Evolutionary conservation across 352 stramenopile species (phyloP), one percentile per base, ranked within the genome.

Genomic region (Phytophthora melonis): DNA sequence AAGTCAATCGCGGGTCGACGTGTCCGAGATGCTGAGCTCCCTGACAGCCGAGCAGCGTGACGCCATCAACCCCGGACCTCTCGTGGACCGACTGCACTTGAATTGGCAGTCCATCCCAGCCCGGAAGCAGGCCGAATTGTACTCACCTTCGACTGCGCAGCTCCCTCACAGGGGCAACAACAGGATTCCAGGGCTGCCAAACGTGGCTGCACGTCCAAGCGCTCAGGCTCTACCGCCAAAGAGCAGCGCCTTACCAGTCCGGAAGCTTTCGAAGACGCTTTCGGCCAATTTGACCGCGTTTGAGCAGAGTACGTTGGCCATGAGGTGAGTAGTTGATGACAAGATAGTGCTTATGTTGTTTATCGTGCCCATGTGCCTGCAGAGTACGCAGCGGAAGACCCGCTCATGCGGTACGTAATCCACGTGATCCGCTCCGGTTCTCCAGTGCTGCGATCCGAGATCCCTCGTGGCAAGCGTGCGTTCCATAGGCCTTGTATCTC

Each of bases 381-480:
- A 92, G 84, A 89, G 63, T 90, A 90, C 39, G 79, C 63, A 9
- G 71, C 61, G 6, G 50, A 84, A 54, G 81, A 92, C 39, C 60
- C 64, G 16, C 57, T 92, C 34, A 75, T 89, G 47, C 74, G 58
- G 1, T 92, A 87, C 61, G 60, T 81, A 18, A 66, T 92, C 2
- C 52, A 83, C 3, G 78, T 92, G 16, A 75, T 88, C 13, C 74
- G 62, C n/a, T 58, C 77, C 13, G 55, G 74, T 5, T 66, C 61
- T 3, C 32, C 59, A 3, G 81, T 87, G 18, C 68, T 63, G 10
- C 66, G 79, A 18, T 52, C 63, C 0, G 81, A 88, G 1, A 86
- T 91, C 19, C 71, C 68, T 5, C 71, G 73, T 25, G 68, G 65
- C 9, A 83, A 86, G 56, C 59, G 78, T 82, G 62, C 75, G 64